These are phyloP conservation scores for Boletus subluridellus DNA, from an alignment of 1,284 basidiomycete species.

Conservation along the genomic window DNA sequence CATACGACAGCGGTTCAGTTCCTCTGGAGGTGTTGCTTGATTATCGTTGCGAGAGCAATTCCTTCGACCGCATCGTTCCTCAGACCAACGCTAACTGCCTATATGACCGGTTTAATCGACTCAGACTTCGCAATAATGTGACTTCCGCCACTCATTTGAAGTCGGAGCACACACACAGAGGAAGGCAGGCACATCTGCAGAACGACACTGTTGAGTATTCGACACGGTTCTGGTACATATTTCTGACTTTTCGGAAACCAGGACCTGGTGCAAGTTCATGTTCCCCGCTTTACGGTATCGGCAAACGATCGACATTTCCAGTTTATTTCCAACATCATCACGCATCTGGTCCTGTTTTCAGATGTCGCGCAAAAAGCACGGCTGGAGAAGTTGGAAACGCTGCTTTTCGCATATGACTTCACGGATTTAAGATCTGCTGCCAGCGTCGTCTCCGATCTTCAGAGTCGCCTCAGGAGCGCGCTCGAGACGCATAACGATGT, in stretches of 20 bases:
- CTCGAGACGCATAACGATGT: constrained; percentile 60
- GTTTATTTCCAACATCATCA: constrained; percentile 85
- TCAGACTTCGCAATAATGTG: constrained; percentile 75
- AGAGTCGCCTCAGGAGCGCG: constrained; percentile 70
- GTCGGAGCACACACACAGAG: constrained; percentile 35
- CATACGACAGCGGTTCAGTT: constrained; percentile 51
- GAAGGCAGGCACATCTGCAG: constrained; percentile 64
- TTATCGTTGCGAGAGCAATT: constrained; percentile 72
- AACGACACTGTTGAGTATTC: constrained; percentile 66
- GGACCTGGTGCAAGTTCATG: constrained; percentile 79
- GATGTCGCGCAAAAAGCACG: constrained; percentile 81
- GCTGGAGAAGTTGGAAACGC: constrained; percentile 74
- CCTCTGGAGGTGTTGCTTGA: constrained; percentile 90
- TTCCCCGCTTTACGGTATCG: constrained; percentile 86
- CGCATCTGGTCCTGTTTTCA: constrained; percentile 83
- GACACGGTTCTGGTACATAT: not conserved
- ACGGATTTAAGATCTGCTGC: constrained; percentile 71
- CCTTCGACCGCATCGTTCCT: constrained; percentile 87
- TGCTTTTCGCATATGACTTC: constrained; percentile 90
- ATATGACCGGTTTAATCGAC: constrained; percentile 94
- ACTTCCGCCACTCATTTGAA: constrained; percentile 45
- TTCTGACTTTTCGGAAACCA: constrained; percentile 33
- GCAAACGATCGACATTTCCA: constrained; percentile 86
- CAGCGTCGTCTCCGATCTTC: constrained; percentile 70
- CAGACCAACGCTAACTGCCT: constrained; percentile 84